Evolutionary conservation across 1,284 basidiomycete genomes (phyloP), one percentile per base, ranked within the genome.

Genomic region (Ceratobasidium sp.): DNA sequence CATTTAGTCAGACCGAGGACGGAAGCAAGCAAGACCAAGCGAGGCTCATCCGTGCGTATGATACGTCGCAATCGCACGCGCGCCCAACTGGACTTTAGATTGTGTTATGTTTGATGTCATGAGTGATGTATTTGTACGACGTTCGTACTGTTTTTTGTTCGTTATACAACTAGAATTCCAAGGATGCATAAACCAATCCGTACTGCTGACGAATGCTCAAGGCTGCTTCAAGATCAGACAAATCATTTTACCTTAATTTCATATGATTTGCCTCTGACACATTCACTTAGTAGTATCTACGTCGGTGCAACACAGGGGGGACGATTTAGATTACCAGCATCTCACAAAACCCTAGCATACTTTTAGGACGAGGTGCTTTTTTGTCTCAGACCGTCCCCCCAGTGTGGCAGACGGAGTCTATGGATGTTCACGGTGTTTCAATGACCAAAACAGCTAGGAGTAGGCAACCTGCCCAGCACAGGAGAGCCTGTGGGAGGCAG

Each of bases 1-100:
- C 96, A 1, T 98, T 98, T 83, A 94, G 91, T 76, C 95, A 98
- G 79, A 96, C 94, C 13, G 94, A 96, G 79, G 90, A 89, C 73
- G 84, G 83, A 31, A 86, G 87, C 40, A 85, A 85, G 69, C 92
- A 94, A 78, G 94, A 95, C 78, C 94, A 96, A 79, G 87, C 91
- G 68, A 84, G 88, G 73, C 80, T 96, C 72, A 96, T 96, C 75
- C 82, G 93, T 71, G 92, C 93, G 34, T 96, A 96, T 77, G 94
- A 96, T 78, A 96, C 94, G 42, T 92, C 90, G 50, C 86, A 90
- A 75, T 84, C 86, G 69, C 79, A 85, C 74, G 83, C 84, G 60
- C 83, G 86, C 74, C 91, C 91, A 5, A 84, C 87, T 60, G 91
- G 91, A 50, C 71, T 74, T 31, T 75, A 74, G 69, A 58, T 52